phyloP scores from a whole-genome alignment of 345 rosid species.

The Eucalyptus curtisii region DNA sequence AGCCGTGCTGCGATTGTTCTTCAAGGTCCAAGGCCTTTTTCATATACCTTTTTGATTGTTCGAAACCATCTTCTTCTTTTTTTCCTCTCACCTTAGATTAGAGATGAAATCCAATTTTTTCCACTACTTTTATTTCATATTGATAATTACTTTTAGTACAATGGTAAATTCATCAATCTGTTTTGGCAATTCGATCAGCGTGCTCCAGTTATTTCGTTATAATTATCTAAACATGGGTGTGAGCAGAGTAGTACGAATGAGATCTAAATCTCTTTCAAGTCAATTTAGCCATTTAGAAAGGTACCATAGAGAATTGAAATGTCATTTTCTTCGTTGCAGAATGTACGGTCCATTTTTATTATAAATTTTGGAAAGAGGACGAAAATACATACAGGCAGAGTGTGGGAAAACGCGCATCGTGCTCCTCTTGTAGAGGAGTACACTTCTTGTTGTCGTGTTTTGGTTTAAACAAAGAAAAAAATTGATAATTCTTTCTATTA shows the following conservation, averaged over 20 bases:
- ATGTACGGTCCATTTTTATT: not conserved
- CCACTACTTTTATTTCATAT: not conserved
- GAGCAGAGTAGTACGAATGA: not conserved
- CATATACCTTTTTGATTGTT: not conserved
- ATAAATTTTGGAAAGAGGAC: not conserved
- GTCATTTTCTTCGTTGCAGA: not conserved
- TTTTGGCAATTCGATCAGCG: fast-evolving
- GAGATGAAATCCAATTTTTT: not conserved
- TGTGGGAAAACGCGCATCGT: not conserved
- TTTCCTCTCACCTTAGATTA: not conserved
- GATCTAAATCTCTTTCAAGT: not conserved
- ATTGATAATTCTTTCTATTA: not conserved
- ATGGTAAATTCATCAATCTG: not conserved
- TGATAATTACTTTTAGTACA: too few species aligned
- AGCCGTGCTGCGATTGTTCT: not conserved
- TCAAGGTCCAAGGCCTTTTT: not conserved
- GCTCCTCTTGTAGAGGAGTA: not conserved
- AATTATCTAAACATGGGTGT: not conserved
- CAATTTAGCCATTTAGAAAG: not conserved
- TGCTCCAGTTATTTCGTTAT: not conserved
- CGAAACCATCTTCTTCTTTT: not conserved
- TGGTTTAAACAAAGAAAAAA: not conserved
- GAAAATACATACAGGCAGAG: not conserved
- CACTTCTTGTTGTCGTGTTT: not conserved
- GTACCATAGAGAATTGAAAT: not conserved